Evolutionary conservation across 371 early-diverging fungal genomes (phyloP).

Genomic region (Blakeslea trispora): DNA sequence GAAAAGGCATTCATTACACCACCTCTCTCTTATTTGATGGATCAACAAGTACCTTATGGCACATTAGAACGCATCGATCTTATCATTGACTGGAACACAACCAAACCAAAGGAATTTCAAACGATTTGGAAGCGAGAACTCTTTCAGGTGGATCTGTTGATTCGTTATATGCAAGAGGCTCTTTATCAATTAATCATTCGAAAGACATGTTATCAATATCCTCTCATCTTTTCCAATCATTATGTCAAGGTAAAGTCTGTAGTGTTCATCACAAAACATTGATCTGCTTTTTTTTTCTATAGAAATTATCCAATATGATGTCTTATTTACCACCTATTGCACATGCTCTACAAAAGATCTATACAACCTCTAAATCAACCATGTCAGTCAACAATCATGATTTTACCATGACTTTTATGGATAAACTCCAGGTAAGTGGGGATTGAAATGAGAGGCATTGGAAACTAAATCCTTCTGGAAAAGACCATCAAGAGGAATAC

Average conservation of each 20-base stretch:
- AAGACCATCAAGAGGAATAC: slow-evolving; percentile 11
- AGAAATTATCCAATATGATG: slow-evolving; percentile 4
- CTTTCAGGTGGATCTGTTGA: background rate
- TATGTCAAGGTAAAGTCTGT: slow-evolving; percentile 23
- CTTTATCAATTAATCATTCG: background rate
- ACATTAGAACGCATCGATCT: slow-evolving; percentile 13
- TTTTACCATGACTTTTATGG: slow-evolving; percentile 3
- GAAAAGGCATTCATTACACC: slow-evolving; percentile 20
- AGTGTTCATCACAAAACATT: no score
- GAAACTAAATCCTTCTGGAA: background rate
- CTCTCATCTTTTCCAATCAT: slow-evolving; percentile 16
- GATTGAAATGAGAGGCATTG: no score
- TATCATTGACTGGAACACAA: slow-evolving; percentile 14
- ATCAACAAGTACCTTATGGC: slow-evolving; percentile 14
- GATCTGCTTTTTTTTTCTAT: no score
- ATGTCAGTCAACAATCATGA: slow-evolving; percentile 15
- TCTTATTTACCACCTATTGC: slow-evolving; percentile 17
- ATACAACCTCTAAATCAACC: slow-evolving; percentile 8
- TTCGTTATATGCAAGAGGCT: background rate
- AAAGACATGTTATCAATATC: slow-evolving; percentile 12
- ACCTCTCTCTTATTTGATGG: slow-evolving; percentile 24
- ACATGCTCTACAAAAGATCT: slow-evolving; percentile 14
- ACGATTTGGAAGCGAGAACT: slow-evolving; percentile 1
- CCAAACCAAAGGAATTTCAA: slow-evolving; percentile 13
- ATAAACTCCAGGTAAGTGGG: slow-evolving; percentile 4